Percentiles rank a stretch among this genome's conserved stretches.
Conservation (phyloP, 2,329 filamentous ascomycete genomes). For the Raffaelea albimanens region DNA sequence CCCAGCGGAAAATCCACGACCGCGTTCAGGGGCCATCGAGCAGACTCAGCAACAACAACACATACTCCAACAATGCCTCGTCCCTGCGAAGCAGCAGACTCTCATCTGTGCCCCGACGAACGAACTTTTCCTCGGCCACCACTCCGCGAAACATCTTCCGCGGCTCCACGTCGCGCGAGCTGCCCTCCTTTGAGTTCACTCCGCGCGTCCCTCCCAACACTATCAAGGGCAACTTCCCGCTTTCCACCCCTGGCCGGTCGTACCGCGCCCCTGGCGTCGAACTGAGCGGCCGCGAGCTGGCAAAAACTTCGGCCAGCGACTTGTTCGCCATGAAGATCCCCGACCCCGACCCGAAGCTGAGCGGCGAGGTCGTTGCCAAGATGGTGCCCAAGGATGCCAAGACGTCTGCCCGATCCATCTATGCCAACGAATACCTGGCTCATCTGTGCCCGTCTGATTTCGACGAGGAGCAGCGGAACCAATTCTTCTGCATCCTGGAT, state of each 20-base stretch:
- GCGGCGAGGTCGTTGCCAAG: conserved; percentile 43
- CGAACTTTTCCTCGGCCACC: conserved; percentile 20
- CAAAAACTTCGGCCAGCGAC: conserved; percentile 38
- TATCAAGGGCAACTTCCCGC: conserved; percentile 38
- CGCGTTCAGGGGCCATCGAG: conserved; percentile 23
- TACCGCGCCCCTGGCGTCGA: conserved; percentile 37
- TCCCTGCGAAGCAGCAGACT: neutral
- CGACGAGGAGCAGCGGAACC: conserved; percentile 48
- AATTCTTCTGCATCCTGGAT: conserved; percentile 56
- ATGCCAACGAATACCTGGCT: conserved; percentile 49
- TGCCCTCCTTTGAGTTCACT: conserved; percentile 28
- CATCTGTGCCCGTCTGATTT: conserved; percentile 48
- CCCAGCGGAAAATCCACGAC: conserved; percentile 24
- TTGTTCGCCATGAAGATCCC: conserved; percentile 51
- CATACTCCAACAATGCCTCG: neutral
- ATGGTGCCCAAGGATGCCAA: conserved; percentile 41
- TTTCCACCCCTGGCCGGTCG: conserved; percentile 32
- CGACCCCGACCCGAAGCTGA: conserved; percentile 45
- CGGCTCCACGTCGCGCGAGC: conserved; percentile 18
- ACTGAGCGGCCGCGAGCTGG: conserved; percentile 38
- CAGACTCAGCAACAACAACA: conserved; percentile 12
- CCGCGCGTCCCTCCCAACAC: conserved; percentile 34
- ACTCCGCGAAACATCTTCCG: conserved; percentile 25
- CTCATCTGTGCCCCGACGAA: conserved; percentile 14
- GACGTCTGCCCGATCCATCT: conserved; percentile 43